Conservation (phyloP, 129 eudicot species). For the Arctium lappa region DNA sequence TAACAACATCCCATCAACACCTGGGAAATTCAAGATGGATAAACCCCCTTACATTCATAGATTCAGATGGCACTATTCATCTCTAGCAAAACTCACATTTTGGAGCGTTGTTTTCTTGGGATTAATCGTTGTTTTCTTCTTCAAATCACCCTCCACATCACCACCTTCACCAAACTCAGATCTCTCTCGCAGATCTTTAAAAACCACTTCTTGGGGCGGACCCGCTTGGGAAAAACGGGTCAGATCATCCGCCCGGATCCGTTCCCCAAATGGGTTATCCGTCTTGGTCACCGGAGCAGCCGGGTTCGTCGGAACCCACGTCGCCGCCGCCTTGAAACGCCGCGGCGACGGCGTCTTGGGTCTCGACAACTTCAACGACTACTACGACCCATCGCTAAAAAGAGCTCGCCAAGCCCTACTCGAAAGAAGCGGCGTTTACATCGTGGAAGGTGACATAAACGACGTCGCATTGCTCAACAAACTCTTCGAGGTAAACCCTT, state of each 20-base stretch:
- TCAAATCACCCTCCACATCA: constrained; percentile 49
- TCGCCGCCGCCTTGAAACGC: constrained; percentile 70
- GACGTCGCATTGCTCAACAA: constrained; percentile 53
- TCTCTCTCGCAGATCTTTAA: constrained; percentile 72
- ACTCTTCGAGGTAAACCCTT: constrained; percentile 59
- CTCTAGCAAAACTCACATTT: constrained; percentile 68
- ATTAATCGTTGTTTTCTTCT: constrained; percentile 53
- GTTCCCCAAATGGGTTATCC: constrained; percentile 56
- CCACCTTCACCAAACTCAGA: constrained; percentile 32
- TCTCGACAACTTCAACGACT: constrained; percentile 66
- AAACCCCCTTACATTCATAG: constrained; percentile 54
- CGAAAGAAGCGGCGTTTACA: constrained; percentile 62
- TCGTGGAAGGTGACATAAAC: constrained; percentile 89
- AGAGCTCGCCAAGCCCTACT: constrained; percentile 66
- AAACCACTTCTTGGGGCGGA: constrained; percentile 57
- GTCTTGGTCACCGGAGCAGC: constrained; percentile 94
- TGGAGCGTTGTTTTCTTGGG: constrained; percentile 73
- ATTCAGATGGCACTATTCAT: constrained; percentile 45
- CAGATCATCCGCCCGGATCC: constrained; percentile 54
- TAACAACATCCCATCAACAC: constrained; percentile 57
- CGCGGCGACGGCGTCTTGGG: constrained; percentile 87
- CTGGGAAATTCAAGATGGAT: constrained; percentile 83
- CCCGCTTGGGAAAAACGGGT: constrained; percentile 74
- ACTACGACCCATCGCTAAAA: constrained; percentile 70
- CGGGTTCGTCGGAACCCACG: constrained; percentile 89